A percentile compares a stretch with the other conserved stretches of the same genome.
These are phyloP conservation scores for Phaeomoniella chlamydospora DNA, from an alignment of 2,329 filamentous ascomycete genomes.

Conservation along the genomic window DNA sequence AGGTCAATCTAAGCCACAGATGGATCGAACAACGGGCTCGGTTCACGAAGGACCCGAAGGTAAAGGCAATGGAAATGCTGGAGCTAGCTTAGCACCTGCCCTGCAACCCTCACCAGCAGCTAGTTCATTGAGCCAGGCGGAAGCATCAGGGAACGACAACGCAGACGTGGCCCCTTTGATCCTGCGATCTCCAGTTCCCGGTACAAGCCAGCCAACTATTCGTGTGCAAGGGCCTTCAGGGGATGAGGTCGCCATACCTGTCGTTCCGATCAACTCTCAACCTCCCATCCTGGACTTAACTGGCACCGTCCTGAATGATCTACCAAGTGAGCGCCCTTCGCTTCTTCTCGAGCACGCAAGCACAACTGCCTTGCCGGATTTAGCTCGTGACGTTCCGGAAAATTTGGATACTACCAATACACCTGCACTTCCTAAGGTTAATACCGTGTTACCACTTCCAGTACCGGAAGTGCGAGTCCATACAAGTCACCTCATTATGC, in stretches of 20 bases:
- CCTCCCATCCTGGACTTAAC: neutral
- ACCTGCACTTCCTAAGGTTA: neutral
- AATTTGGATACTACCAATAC: neutral
- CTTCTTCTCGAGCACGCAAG: neutral
- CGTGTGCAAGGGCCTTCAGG: neutral
- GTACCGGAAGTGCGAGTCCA: neutral
- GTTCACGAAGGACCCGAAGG: too few relatives aligned
- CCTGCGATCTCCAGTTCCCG: neutral
- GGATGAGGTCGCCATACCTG: neutral
- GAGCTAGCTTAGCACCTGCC: too few relatives aligned
- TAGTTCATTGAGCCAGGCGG: too few relatives aligned
- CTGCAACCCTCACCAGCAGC: too few relatives aligned
- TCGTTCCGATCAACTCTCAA: neutral
- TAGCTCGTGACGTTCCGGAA: too few relatives aligned
- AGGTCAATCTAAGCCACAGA: too few relatives aligned
- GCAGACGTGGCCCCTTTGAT: neutral
- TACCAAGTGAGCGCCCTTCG: neutral
- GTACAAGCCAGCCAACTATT: neutral
- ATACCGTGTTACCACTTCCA: neutral
- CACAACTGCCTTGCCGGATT: neutral
- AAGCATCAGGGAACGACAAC: neutral
- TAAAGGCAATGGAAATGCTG: too few relatives aligned
- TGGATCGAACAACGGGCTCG: too few relatives aligned
- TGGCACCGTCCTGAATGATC: neutral
- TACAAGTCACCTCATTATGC: neutral